Conservation (phyloP, 768 basidiomycete genomes). For the Nidula microcarpa region DNA sequence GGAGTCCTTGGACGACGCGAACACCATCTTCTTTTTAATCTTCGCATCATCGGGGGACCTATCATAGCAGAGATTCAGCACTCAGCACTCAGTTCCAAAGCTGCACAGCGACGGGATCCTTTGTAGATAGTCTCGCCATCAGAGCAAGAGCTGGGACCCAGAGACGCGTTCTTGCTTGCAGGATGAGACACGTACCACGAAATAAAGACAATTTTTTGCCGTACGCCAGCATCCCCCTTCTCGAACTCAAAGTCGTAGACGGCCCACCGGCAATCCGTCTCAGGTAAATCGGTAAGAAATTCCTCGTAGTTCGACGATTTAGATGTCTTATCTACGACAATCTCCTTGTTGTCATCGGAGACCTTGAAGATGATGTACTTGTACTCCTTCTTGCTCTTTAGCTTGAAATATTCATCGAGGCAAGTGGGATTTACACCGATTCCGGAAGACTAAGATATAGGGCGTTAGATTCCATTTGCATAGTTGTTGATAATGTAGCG, state of each 20-base stretch:
- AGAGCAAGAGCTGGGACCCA: not conserved
- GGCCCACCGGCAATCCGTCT: constrained; percentile 79
- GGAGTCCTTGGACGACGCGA: constrained; percentile 83
- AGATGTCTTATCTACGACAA: constrained; percentile 73
- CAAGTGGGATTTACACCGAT: constrained; percentile 59
- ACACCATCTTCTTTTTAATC: constrained; percentile 92
- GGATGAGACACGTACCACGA: constrained; percentile 65
- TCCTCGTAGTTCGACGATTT: constrained; percentile 54
- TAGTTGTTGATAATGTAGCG: not conserved
- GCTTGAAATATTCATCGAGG: constrained; percentile 54
- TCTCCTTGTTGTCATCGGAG: constrained; percentile 58
- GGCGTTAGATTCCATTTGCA: constrained; percentile 3
- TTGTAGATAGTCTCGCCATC: too few relatives aligned
- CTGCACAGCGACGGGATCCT: too few relatives aligned
- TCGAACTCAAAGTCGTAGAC: constrained; percentile 89
- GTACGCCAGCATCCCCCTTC: constrained; percentile 66
- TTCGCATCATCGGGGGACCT: constrained; percentile 88
- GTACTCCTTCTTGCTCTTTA: constrained; percentile 73
- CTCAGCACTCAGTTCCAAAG: too few relatives aligned
- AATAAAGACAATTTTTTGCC: constrained; percentile 84
- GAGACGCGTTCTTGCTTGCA: not conserved
- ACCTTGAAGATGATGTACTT: constrained; percentile 86
- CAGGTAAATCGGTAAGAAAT: constrained; percentile 74
- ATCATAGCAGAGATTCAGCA: constrained; percentile 14
- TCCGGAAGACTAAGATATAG: constrained; percentile 53